phyloP scores from a whole-genome alignment of 192 early-diverging fungal genomes.

The Linnemannia hyalina region DNA sequence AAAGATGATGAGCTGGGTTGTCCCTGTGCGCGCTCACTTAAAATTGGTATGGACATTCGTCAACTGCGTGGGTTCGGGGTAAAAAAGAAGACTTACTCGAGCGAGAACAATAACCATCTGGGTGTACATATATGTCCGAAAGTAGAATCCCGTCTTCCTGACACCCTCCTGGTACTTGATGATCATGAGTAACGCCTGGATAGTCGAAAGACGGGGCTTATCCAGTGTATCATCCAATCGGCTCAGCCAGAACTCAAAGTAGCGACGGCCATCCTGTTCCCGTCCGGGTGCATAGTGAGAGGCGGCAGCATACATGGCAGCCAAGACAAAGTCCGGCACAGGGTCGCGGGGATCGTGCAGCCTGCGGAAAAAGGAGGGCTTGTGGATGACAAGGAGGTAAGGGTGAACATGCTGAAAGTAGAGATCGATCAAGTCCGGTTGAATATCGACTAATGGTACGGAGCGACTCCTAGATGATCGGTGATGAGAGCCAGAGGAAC shows the following conservation, averaged over 20 bases:
- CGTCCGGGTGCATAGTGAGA: slow-evolving; percentile 50
- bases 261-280: slow-evolving; percentile 45
- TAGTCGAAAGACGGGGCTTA: slow-evolving; percentile 62
- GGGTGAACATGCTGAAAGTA: slow-evolving; percentile 72
- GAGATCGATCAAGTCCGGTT: slow-evolving; percentile 56
- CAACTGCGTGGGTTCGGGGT: not conserved
- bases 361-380: slow-evolving; percentile 62
- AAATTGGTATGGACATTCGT: not conserved
- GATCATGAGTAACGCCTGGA: slow-evolving; percentile 65
- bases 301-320: slow-evolving; percentile 50
- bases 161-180: slow-evolving; percentile 68
- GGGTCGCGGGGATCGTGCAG: slow-evolving; percentile 60
- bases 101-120: slow-evolving; percentile 57
- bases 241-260: slow-evolving; percentile 51
- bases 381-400: slow-evolving; percentile 67
- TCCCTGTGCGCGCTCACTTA: not conserved
- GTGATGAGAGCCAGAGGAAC: slow-evolving; percentile 1
- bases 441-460: slow-evolving; percentile 44
- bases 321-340: slow-evolving; percentile 56
- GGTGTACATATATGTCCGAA: slow-evolving; percentile 63
- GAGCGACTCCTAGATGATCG: slow-evolving; percentile 41
- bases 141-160: slow-evolving; percentile 60
- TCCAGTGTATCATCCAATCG: slow-evolving; percentile 65
- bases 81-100: slow-evolving; percentile 25
- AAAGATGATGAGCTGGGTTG: not conserved